Evolutionary conservation across 345 rosid species (phyloP).

Genomic region (Passiflora organensis): DNA sequence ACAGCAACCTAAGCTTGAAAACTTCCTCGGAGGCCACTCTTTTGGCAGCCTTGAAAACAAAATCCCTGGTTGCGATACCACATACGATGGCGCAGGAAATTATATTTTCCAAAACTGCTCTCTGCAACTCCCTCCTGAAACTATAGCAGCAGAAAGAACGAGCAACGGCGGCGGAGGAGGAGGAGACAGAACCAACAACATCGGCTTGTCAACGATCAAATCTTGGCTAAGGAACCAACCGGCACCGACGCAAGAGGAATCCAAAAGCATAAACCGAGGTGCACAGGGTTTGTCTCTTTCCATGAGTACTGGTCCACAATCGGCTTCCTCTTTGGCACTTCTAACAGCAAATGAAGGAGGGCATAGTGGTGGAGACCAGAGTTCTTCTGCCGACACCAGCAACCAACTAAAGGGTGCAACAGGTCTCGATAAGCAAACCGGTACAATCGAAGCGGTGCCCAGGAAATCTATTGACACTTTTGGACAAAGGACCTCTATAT

Average conservation of each 20-base stretch:
- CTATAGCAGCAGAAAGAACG: conserved; percentile 9
- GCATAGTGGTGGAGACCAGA: conserved; percentile 12
- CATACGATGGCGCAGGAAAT: conserved; percentile 3
- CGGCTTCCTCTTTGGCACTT: conserved; percentile 12
- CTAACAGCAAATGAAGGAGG: conserved; percentile 12
- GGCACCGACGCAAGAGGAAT: conserved; percentile 24
- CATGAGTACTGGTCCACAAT: conserved; percentile 20
- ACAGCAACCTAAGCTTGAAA: conserved; percentile 21
- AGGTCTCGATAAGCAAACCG: conserved; percentile 15
- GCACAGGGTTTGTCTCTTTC: conserved; percentile 56
- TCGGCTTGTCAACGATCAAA: conserved; percentile 77
- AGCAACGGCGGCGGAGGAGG: conserved; percentile 19
- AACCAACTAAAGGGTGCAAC: conserved; percentile 8
- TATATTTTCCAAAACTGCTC: conserved; percentile 21
- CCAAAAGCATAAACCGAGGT: conserved; percentile 23
- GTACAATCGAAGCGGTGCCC: conserved; percentile 18
- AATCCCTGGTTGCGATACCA: background rate
- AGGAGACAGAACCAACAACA: background rate
- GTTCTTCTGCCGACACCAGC: conserved; percentile 16
- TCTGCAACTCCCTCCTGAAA: conserved; percentile 5
- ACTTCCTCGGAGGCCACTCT: conserved; percentile 21
- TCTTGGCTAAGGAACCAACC: conserved; percentile 77
- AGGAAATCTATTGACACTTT: conserved; percentile 29
- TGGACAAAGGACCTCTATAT: conserved; percentile 30
- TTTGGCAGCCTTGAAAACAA: conserved; percentile 15